Evolutionary conservation across 192 early-diverging fungal genomes (phyloP), one percentile per base, ranked within the genome.

Genomic region (Allomyces macrogynus): DNA sequence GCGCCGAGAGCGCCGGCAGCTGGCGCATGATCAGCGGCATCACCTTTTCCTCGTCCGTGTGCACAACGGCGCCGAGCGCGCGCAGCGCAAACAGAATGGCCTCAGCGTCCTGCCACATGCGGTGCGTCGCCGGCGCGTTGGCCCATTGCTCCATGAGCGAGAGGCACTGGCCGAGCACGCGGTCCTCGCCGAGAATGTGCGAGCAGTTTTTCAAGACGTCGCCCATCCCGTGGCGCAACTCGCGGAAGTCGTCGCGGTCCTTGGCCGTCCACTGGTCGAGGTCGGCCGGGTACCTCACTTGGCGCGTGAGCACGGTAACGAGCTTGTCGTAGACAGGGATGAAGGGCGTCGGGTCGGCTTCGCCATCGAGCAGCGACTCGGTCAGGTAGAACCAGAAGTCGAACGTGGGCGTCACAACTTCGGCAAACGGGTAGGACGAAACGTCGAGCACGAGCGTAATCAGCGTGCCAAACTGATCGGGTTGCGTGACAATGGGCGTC

Each of bases 181-280:
- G 78, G 3, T 86, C 76, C 12, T 80, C 80, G 7, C 93, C 93
- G 1, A 94, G 70, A 16, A 97, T 85, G 14, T 79, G 71, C 60
- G 92, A 91, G 67, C 93, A 94, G 69, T 89, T 88, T 76, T 99
- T 99, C 43, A 99, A 79, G 60, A 94, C 90, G 67, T 97, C 93
- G 60, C 95, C 97, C 78, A 97, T 91, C 26, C 84, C 79, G 75
- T 99, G 95, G 24, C 97, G 82, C 73, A 97, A 95, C 26, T 95
- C 91, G 44, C 93, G 77, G 70, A 99, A 99, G 26, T 95, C 89
- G 67, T 99, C 97, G n/a, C 89, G 82, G 67, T 93, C 88, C 70
- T 89, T 79, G 11, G 89, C 88, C 1, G 86, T 86, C 87, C 84
- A 87, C 7, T 70, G 73, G 12, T 67, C 71, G 22, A 78, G 63